These are phyloP conservation scores for Nidula microcarpa DNA, from an alignment of 768 basidiomycete genomes.

Conservation along the genomic window DNA sequence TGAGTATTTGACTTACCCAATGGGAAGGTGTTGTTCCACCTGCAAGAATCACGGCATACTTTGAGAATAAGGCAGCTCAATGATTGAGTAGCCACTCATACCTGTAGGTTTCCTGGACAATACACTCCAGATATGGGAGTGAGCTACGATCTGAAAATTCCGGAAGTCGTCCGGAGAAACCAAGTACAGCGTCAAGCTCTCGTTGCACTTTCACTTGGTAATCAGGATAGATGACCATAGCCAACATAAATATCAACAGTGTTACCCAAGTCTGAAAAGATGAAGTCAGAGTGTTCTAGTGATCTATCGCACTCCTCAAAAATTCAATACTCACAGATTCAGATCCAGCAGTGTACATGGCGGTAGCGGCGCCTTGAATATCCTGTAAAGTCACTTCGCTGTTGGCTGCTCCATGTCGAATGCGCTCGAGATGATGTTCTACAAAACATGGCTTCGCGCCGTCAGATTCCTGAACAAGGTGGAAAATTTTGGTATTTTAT, in stretches of 20 bases:
- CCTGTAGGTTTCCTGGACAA: slow-evolving; percentile 17
- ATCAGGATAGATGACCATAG: slow-evolving; percentile 22
- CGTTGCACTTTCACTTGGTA: slow-evolving; percentile 21
- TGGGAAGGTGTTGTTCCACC: slow-evolving; percentile 15
- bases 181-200: slow-evolving; percentile 22
- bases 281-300: background rate
- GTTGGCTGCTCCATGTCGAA: background rate
- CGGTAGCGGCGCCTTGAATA: slow-evolving; percentile 18
- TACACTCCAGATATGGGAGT: slow-evolving; percentile 21
- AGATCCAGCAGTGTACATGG: slow-evolving; percentile 31
- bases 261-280: slow-evolving; percentile 4
- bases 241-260: slow-evolving; percentile 17
- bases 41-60: background rate
- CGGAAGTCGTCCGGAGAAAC: slow-evolving; percentile 16
- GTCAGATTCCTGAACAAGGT: slow-evolving; percentile 7
- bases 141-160: slow-evolving; percentile 15
- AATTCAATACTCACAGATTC: slow-evolving; percentile 23
- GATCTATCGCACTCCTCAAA: background rate
- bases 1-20: slow-evolving; percentile 16
- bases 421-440: slow-evolving; percentile 4
- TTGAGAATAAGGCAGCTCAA: background rate
- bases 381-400: slow-evolving; percentile 7
- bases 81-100: slow-evolving; percentile 7
- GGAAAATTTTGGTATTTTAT: background rate
- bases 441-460: slow-evolving; percentile 12